Conservation (phyloP, 2,329 filamentous ascomycete genomes). For the Aureobasidium uvarum region DNA sequence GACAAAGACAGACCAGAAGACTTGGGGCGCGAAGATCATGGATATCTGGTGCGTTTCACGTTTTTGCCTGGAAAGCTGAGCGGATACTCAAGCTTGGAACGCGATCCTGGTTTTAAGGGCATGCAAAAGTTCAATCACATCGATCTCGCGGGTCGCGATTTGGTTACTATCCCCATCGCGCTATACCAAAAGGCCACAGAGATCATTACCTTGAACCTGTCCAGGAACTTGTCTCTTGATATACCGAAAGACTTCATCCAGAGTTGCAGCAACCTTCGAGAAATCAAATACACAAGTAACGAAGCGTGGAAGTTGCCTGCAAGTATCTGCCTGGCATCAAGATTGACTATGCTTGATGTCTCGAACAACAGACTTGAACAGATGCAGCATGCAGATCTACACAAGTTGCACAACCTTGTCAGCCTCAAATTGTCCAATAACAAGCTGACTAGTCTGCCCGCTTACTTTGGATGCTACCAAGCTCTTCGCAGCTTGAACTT, state of each 20-base stretch:
- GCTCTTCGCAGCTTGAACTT: slow-evolving; percentile 81
- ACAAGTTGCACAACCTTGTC: slow-evolving; percentile 70
- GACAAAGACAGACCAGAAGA: slow-evolving; percentile 86
- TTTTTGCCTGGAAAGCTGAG: slow-evolving; percentile 88
- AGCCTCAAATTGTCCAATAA: slow-evolving; percentile 96
- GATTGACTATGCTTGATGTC: slow-evolving; percentile 84
- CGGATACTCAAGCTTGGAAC: slow-evolving; percentile 68
- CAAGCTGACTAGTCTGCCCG: slow-evolving; percentile 72
- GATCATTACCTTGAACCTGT: slow-evolving; percentile 92
- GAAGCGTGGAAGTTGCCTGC: slow-evolving; percentile 82
- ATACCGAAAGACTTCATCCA: slow-evolving; percentile 96
- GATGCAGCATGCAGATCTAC: slow-evolving; percentile 78
- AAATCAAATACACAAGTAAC: slow-evolving; percentile 95
- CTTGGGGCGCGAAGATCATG: slow-evolving; percentile 93
- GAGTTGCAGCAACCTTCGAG: slow-evolving; percentile 82
- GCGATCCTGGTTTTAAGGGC: slow-evolving; percentile 75
- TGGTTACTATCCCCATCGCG: slow-evolving; percentile 91
- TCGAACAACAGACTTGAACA: slow-evolving; percentile 92
- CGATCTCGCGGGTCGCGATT: slow-evolving; percentile 82
- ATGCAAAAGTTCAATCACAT: slow-evolving; percentile 92
- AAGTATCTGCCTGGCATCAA: slow-evolving; percentile 76
- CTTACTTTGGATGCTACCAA: slow-evolving; percentile 78
- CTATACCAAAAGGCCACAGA: slow-evolving; percentile 89
- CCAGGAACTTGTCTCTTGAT: slow-evolving; percentile 85
- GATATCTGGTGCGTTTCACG: slow-evolving; percentile 92